Evolutionary conservation across 1,284 basidiomycete species (phyloP), one percentile per base, ranked within the genome.

Genomic region (Tilletia walkeri): DNA sequence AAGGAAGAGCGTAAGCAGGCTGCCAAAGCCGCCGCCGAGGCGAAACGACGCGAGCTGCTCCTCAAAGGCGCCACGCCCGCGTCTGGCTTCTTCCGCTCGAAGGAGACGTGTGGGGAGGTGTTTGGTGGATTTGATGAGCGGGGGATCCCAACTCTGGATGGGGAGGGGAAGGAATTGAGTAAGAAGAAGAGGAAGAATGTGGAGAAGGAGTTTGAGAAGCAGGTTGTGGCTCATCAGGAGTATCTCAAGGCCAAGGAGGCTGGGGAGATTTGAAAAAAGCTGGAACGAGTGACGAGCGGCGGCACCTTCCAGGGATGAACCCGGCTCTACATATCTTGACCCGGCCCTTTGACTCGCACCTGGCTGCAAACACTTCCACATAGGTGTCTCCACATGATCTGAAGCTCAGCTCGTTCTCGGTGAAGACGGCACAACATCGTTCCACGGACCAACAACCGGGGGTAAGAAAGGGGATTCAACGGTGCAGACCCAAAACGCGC

Each of bases 141-240:
- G 48, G 96, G 96, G 0, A 72, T 98, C 63, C 96, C 96, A 34
- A 88, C 90, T 18, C 90, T 90, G 49, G 94, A 95, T 79, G 88
- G 87, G 0, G 88, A 92, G 71, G 95, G 94, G 2, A 89, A 90
- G 72, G 94, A 94, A 76, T 84, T 99, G 54, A 90, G 89, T 77
- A 98, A 97, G 86, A 92, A 87, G 76, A 87, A 88, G 71, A 85
- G 84, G 67, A 99, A 99, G 87, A 94, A 90, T 81, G 84, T 90
- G 30, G 86, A 87, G 82, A 99, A 98, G 85, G 89, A 91, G 66
- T 90, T 88, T 87, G 88, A 88, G 66, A 85, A 82, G 69, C 95
- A 97, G 86, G 72, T 69, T 2, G 80, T 79, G 74, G 65, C 80
- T 59, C 82, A 83, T 70, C 70, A 73, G 56, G 79, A 79, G 48